Percentiles rank a stretch among this genome's conserved stretches.
These are phyloP conservation scores for Amylocarpus encephaloides DNA, from an alignment of 2,329 filamentous ascomycete genomes.

Conservation along the genomic window DNA sequence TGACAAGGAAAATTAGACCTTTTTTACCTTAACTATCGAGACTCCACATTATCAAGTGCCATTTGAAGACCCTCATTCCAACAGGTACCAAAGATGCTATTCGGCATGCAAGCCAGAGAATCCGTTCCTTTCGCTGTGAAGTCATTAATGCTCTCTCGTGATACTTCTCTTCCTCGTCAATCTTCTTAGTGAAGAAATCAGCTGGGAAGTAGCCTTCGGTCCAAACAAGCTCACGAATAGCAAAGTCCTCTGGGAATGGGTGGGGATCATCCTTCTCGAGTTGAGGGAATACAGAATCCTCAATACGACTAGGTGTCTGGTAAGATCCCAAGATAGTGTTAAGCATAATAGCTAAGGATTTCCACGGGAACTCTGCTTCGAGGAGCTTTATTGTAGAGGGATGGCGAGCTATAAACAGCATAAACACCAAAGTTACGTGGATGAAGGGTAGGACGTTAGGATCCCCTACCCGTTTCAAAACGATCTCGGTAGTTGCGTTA, in stretches of 20 bases:
- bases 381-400: conserved; percentile 18
- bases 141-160: conserved; percentile 21
- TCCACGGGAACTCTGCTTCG: conserved; percentile 22
- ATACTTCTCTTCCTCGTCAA: conserved; percentile 25
- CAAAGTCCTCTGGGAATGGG: conserved; percentile 29
- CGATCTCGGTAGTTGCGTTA: conserved; percentile 17
- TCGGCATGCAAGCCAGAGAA: conserved; percentile 19
- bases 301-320: conserved; percentile 10
- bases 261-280: conserved; percentile 23
- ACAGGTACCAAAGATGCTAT: conserved; percentile 14
- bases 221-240: conserved; percentile 24
- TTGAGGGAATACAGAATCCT: conserved; percentile 16
- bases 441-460: conserved; percentile 26
- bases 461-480: conserved; percentile 22
- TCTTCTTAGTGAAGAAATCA: conserved; percentile 23
- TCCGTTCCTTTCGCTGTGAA: no score
- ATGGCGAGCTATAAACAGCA: conserved; percentile 16
- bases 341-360: conserved; percentile 14
- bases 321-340: conserved; percentile 18
- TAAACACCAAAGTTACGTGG: conserved; percentile 25
- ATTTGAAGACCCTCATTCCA: no score
- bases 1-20: no score
- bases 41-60: no score
- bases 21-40: no score
- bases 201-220: conserved; percentile 22